Conservation (phyloP, 2,329 filamentous ascomycete genomes). For the Chaetomiaceae sp. region DNA sequence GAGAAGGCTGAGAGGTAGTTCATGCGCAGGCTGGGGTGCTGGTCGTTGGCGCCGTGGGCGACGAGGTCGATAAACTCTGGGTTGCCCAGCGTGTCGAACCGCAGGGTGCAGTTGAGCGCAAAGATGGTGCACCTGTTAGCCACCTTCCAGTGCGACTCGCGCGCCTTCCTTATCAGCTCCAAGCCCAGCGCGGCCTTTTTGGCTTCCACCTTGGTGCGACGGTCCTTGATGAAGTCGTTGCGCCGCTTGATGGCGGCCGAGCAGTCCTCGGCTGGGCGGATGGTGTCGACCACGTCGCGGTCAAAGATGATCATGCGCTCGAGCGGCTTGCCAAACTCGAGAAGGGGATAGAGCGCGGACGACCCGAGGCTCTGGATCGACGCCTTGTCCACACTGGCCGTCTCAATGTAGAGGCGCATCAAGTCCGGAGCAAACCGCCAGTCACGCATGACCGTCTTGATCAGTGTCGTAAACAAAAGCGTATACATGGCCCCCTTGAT, state of each 20-base stretch:
- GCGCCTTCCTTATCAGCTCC: slow-evolving; percentile 74
- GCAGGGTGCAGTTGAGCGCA: slow-evolving; percentile 81
- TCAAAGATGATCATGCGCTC: slow-evolving; percentile 84
- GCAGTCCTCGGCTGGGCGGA: slow-evolving; percentile 66
- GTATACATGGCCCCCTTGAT: slow-evolving; percentile 96
- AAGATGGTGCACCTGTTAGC: slow-evolving; percentile 86
- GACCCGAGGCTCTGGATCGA: slow-evolving; percentile 88
- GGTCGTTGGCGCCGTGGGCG: slow-evolving; percentile 77
- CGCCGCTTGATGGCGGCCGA: slow-evolving; percentile 58
- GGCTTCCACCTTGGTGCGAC: slow-evolving; percentile 71
- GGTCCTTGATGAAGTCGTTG: slow-evolving; percentile 68
- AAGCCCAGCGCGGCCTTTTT: slow-evolving; percentile 77
- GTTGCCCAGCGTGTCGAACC: slow-evolving; percentile 85
- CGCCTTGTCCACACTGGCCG: slow-evolving; percentile 84
- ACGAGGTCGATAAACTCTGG: slow-evolving; percentile 79
- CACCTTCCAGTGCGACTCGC: slow-evolving; percentile 91
- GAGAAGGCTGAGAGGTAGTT: slow-evolving; percentile 78
- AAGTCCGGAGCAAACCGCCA: slow-evolving; percentile 94
- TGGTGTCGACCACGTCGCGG: slow-evolving; percentile 62
- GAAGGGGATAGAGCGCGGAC: slow-evolving; percentile 75
- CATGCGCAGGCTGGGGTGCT: slow-evolving; percentile 78
- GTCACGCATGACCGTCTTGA: slow-evolving; percentile 82
- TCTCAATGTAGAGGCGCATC: slow-evolving; percentile 84
- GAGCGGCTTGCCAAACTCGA: slow-evolving; percentile 86
- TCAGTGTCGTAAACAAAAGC: slow-evolving; percentile 78